Evolutionary conservation across 768 basidiomycete species (phyloP), one percentile per base, ranked within the genome.

Genomic region (Xerocomellus intermedius): DNA sequence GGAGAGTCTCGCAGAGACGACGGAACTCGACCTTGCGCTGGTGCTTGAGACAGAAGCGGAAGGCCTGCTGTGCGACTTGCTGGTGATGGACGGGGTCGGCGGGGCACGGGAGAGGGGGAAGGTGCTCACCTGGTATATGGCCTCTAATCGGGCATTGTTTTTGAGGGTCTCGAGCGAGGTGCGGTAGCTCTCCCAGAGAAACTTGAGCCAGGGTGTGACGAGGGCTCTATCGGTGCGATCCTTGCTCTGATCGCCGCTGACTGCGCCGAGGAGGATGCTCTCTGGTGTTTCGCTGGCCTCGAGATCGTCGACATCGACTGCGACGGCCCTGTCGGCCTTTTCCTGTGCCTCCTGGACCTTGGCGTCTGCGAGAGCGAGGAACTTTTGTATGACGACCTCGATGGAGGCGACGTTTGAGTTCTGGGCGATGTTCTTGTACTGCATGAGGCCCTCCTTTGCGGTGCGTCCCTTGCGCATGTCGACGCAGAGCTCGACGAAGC

Each of bases 111-210:
- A 14, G 6, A 5, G 8, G 1, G 16, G 8, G n/a, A 9, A 10
- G 9, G 0, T 9, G 73, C 85, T 52, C 44, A 90, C 93, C 81
- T 98, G 96, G 75, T 99, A 99, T 58, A 98, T 92, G 17, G 78
- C 75, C 74, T 99, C 96, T 37, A 98, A 74, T 17, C 96, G 78
- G 17, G 93, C 90, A 66, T 97, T 98, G 69, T 97, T 96, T 70
- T 98, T 96, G 60, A 98, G 79, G 3, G 94, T 94, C 76, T 98
- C 96, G 39, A 99, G 77, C 1, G 90, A 93, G 19, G 93, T 97
- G 53, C 96, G 86, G 69, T 98, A 98, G 63, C 91, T 92, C 78
- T 98, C 96, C 94, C 95, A 98, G n/a, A 94, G 80, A 73, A 98
- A 97, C 69, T 95, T 94, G 68, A 98, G 87, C 87, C 94, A 97